These are phyloP conservation scores for Boletellus deceptivus DNA, from an alignment of 1,284 basidiomycete species.

Conservation along the genomic window DNA sequence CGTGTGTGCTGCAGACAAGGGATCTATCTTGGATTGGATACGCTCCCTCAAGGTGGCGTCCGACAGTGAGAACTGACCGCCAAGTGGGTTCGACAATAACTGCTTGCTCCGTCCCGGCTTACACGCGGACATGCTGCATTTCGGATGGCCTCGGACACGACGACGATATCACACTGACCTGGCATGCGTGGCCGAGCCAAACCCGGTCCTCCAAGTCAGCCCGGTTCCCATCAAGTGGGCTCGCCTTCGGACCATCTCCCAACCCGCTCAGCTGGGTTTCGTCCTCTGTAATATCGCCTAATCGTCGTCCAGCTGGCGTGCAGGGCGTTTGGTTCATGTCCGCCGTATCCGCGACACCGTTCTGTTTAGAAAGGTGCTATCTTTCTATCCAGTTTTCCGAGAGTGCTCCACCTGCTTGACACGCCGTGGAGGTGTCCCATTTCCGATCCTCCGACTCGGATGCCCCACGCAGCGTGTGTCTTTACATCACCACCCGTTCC, in stretches of 20 bases:
- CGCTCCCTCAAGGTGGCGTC: too few relatives aligned
- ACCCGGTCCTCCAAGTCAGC: conserved; percentile 2
- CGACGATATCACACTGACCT: neutral
- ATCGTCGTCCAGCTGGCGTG: conserved; percentile 16
- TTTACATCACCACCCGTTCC: conserved; percentile 25
- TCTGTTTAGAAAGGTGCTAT: conserved; percentile 24
- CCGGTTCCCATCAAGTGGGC: neutral
- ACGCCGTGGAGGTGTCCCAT: too few relatives aligned
- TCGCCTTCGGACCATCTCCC: conserved; percentile 14
- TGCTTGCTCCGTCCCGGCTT: too few relatives aligned
- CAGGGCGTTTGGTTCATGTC: conserved; percentile 26
- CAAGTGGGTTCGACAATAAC: too few relatives aligned
- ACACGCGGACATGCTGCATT: too few relatives aligned
- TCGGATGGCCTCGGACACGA: conserved; percentile 7
- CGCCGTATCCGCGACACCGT: conserved; percentile 21
- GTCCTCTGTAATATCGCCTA: conserved; percentile 29
- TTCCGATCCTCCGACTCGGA: conserved; percentile 10
- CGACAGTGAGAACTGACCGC: too few relatives aligned
- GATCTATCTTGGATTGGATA: too few relatives aligned
- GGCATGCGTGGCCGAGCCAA: neutral
- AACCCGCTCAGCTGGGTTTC: conserved; percentile 7
- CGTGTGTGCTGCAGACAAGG: too few relatives aligned
- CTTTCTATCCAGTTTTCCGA: conserved; percentile 24
- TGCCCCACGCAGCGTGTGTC: conserved; percentile 18
- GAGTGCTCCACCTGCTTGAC: conserved; percentile 10